Evolutionary conservation across 768 basidiomycete genomes (phyloP).

Genomic region (Trametes punicea): DNA sequence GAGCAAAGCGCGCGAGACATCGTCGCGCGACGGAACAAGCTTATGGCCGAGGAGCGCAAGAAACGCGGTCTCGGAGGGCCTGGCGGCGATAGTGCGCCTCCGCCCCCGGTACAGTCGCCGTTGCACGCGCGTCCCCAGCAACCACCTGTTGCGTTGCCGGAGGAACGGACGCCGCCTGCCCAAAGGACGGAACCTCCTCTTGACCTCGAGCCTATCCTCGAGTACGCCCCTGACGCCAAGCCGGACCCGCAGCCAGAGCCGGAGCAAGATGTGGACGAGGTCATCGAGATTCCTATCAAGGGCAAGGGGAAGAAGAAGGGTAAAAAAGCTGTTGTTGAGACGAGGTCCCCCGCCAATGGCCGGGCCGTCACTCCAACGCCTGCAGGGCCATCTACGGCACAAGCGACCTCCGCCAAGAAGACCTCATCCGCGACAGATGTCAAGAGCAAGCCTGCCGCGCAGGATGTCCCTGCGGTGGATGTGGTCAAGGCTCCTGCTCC

Average conservation of each 20-base stretch:
- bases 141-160: slow-evolving; percentile 16
- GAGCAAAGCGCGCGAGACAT: slow-evolving; percentile 18
- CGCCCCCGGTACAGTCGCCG: not conserved
- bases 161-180: slow-evolving; percentile 5
- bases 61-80: slow-evolving; percentile 5
- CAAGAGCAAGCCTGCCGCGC: slow-evolving; percentile 4
- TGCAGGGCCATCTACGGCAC: not conserved
- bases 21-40: slow-evolving; percentile 1
- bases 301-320: slow-evolving; percentile 15
- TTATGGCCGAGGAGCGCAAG: slow-evolving; percentile 1
- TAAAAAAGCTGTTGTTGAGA: slow-evolving; percentile 11
- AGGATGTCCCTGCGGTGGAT: not conserved
- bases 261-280: slow-evolving; percentile 17
- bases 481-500: not conserved
- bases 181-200: not conserved
- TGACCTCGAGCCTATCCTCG: slow-evolving; percentile 7
- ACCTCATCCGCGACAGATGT: not conserved
- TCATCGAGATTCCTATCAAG: slow-evolving; percentile 14
- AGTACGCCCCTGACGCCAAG: not conserved
- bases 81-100: slow-evolving; percentile 8
- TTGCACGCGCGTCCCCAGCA: not conserved
- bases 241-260: slow-evolving; percentile 2
- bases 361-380: slow-evolving; percentile 13
- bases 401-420: not conserved
- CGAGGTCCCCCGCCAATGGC: slow-evolving; percentile 1